Base-by-base conservation (phyloP, 306 rosid genomes). In the Ammopiptanthus mongolicus region DNA sequence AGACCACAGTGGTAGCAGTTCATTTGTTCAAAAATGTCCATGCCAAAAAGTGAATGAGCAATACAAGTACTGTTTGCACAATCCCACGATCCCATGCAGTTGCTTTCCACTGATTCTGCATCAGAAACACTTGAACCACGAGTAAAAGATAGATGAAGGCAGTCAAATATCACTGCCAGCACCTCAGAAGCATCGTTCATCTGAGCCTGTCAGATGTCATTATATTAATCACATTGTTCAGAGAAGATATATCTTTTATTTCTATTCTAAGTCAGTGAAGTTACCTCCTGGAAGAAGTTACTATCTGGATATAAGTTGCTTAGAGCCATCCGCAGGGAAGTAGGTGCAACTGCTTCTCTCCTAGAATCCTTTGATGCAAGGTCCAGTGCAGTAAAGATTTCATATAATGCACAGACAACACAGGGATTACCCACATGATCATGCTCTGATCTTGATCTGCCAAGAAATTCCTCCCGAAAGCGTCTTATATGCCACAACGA, bases 141-240 rank as follows among this genome's bases (percentile, higher is more conserved):
- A 75, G 91, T 81, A 83, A 90, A 92, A 29, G 99, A 89, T 61
- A 14, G 88, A 75, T 96, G 99, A 77, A 96, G 94, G 88, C 99
- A 89, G 71, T 89, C 87, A 89, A 92, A 96, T 78, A 96, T 85
- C 78, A 88, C 98, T 17, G 51, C 91, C 78, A 96, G 82, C 11
- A 96, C 99, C 87, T 96, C 99, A 72, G 99, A 96, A 65, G 99
- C 99, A 79, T 96, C 99, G 56, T 96, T 96, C 99, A 96, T 96
- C 82, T 96, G 98, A 80, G 88, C 97, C 99, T 96, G 90, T 44
- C 75, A 84, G 80, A 79, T 51, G 64, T 46, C 78, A 59, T 19
- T 48, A 51, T 47, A 52, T 89, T 69, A 86, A 75, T 69, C 84
- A 63, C 80, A 69, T 71, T 53, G 61, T 19, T 19, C 65, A 73